A percentile compares a stretch with the other conserved stretches of the same genome.
Conservation (phyloP, 768 basidiomycete species). For the Artomyces pyxidatus region DNA sequence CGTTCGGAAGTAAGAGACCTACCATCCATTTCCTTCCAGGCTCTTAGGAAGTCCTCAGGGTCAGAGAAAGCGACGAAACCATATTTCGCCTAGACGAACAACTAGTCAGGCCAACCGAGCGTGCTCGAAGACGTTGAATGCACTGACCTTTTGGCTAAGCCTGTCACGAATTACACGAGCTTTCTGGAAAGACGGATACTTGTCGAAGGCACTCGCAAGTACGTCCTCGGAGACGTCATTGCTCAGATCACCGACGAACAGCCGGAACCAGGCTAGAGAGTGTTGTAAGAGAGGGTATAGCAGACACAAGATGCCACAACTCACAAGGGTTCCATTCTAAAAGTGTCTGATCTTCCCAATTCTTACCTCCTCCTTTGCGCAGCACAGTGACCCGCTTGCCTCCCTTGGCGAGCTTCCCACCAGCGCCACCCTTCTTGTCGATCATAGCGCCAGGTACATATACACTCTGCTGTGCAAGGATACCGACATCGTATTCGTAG, state of each 20-base stretch:
- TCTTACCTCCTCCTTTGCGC: slow-evolving; percentile 91
- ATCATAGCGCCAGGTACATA: slow-evolving; percentile 90
- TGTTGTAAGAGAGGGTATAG: too few species aligned
- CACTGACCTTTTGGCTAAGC: slow-evolving; percentile 82
- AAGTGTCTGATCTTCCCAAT: slow-evolving; percentile 97
- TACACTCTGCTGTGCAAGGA: slow-evolving; percentile 84
- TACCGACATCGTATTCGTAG: slow-evolving; percentile 88
- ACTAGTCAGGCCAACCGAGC: too few species aligned
- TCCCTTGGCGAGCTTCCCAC: slow-evolving; percentile 80
- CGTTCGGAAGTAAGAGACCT: slow-evolving; percentile 25
- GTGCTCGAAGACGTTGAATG: too few species aligned
- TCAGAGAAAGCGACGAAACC: slow-evolving; percentile 98
- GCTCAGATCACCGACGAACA: slow-evolving; percentile 96
- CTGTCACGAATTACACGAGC: slow-evolving; percentile 93
- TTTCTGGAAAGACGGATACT: slow-evolving; percentile 90
- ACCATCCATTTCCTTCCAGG: slow-evolving; percentile 99
- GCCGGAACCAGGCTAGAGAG: slow-evolving; percentile 81
- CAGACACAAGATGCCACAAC: slow-evolving; percentile 22
- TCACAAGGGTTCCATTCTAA: slow-evolving; percentile 95
- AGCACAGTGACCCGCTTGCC: slow-evolving; percentile 91
- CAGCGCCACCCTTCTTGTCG: slow-evolving; percentile 79
- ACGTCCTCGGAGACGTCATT: slow-evolving; percentile 98
- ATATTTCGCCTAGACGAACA: slow-evolving; percentile 68
- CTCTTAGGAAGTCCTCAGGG: slow-evolving; percentile 95
- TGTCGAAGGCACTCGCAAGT: slow-evolving; percentile 85